Base-by-base conservation (phyloP, 2,329 filamentous ascomycete genomes). In the Ophiostoma quercus region DNA sequence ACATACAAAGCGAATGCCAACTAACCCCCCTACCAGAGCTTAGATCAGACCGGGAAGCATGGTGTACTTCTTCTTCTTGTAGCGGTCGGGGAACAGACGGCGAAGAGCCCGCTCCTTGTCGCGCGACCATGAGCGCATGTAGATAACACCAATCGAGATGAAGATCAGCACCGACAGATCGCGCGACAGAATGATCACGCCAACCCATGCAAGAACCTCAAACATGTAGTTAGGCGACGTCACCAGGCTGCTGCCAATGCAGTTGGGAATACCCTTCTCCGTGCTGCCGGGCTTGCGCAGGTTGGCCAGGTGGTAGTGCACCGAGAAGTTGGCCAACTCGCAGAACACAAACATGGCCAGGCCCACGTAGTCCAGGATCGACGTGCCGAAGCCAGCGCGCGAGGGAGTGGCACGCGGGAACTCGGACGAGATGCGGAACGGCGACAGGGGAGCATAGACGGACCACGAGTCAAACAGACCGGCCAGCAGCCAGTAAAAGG, bases 201-300 rank as follows among this genome's bases (percentile, higher is more conserved):
- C 94, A 39, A 91, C 75, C 95, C 95, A 99, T 0, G 94, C 88
- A 51, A 96, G 79, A 7, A 91, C 84, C 81, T 99, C 95, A 75
- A 96, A 98, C 83, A 96, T 87, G 83, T 99, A 99, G 82, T 99
- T 99, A 60, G 95, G 95, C 82, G 94, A 96, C 14, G 95, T 99
- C 68, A 99, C 94, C 47, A 92, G 81, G 73, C 83, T 84, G 80
- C 97, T 98, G 39, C 94, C 92, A 71, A 94, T 87, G 34, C 95
- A 95, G 70, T 83, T 83, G 1, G 95, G 95, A 73, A 99, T 96
- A 75, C 92, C 93, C 71, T 94, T 87, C 78, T 96, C 92, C 1
- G 91, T 94, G 74, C 90, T 91, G 70, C 94, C 94, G 0, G 87
- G 84, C 70, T 88, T 89, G 67, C 95, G 89, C 73, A 99, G 85